Evolutionary conservation across 1,139 yeast species (phyloP).

Genomic region (Candida tetrigidarum): DNA sequence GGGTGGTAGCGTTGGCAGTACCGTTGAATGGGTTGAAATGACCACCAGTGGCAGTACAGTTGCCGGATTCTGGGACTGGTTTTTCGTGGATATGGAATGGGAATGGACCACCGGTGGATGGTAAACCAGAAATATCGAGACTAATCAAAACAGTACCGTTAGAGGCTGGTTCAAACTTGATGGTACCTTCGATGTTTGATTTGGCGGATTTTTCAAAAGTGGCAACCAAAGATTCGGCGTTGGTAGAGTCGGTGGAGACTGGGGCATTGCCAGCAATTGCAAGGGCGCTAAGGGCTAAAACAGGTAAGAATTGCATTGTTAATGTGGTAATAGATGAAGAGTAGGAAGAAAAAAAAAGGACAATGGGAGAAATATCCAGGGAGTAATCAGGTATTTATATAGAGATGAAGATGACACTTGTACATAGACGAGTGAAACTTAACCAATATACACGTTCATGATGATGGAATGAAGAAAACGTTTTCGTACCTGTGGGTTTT

Average conservation of each 20-base stretch:
- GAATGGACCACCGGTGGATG: constrained; percentile 44
- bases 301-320: constrained; percentile 11
- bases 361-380: background rate
- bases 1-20: constrained; percentile 26
- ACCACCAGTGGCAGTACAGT: constrained; percentile 41
- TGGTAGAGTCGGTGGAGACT: constrained; percentile 24
- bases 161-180: constrained; percentile 32
- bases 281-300: constrained; percentile 19
- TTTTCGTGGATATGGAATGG: constrained; percentile 44
- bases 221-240: constrained; percentile 21
- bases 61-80: constrained; percentile 44
- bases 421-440: background rate
- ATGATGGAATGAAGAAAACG: too few species aligned
- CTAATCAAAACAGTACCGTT: constrained; percentile 38
- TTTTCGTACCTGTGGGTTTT: background rate
- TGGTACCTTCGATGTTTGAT: constrained; percentile 27
- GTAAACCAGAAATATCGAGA: constrained; percentile 39
- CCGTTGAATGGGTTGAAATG: constrained; percentile 50
- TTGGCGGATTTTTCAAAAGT: constrained; percentile 15
- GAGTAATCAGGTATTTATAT: background rate
- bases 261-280: constrained; percentile 24
- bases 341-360: background rate
- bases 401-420: background rate
- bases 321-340: background rate
- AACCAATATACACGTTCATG: too few species aligned